These are phyloP conservation scores for Saturnispora kantuleensis DNA, from an alignment of 805 yeast genomes.

Conservation along the genomic window DNA sequence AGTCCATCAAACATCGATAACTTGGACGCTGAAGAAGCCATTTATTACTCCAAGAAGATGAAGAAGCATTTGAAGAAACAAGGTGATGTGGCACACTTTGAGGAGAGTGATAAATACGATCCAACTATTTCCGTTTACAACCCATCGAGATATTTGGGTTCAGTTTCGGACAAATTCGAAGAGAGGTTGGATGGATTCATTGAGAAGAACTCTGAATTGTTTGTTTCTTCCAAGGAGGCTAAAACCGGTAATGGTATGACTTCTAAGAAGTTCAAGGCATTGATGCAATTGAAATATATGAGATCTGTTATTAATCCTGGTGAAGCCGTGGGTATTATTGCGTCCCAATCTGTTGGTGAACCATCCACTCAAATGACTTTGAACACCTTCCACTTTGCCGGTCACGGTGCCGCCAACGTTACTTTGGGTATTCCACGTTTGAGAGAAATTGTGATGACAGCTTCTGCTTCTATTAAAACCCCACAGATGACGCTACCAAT, in stretches of 20 bases:
- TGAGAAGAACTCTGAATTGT: slow-evolving; percentile 41
- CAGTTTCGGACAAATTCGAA: slow-evolving; percentile 86
- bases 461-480: slow-evolving; percentile 90
- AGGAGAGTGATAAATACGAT: slow-evolving; percentile 58
- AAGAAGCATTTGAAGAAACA: slow-evolving; percentile 63
- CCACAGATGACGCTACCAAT: slow-evolving; percentile 97
- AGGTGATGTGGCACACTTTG: slow-evolving; percentile 50
- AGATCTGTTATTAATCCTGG: slow-evolving; percentile 92
- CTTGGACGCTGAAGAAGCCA: slow-evolving; percentile 77
- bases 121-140: slow-evolving; percentile 79
- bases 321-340: slow-evolving; percentile 96
- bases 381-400: slow-evolving; percentile 96
- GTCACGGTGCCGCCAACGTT: slow-evolving; percentile 99
- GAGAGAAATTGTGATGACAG: slow-evolving; percentile 99
- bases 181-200: slow-evolving; percentile 66
- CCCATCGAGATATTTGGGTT: slow-evolving; percentile 85
- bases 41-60: slow-evolving; percentile 71
- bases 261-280: slow-evolving; percentile 80
- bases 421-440: slow-evolving; percentile 99
- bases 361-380: slow-evolving; percentile 99
- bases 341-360: slow-evolving; percentile 97
- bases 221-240: slow-evolving; percentile 44
- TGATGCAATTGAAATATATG: slow-evolving; percentile 98
- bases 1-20: slow-evolving; percentile 70
- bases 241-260: slow-evolving; percentile 39